Evolutionary conservation across 495 filamentous ascomycete genomes (phyloP).

Genomic region (Aspergillus mulundensis): DNA sequence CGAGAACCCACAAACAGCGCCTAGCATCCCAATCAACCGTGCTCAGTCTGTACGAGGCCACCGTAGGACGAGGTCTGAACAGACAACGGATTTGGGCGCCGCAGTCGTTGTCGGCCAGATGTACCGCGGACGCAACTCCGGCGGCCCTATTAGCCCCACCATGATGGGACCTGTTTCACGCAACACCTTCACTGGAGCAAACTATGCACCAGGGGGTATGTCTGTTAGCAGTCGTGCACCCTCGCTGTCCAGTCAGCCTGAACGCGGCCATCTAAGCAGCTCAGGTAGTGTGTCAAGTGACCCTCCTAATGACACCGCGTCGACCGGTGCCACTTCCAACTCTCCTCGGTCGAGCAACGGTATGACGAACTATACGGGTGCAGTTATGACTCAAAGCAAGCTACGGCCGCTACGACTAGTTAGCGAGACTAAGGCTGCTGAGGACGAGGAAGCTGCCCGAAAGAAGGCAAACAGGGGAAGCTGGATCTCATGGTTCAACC

Average conservation of each 20-base stretch:
- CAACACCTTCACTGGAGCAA: conserved; percentile 42
- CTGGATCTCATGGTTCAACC: conserved; percentile 60
- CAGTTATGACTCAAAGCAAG: conserved; percentile 69
- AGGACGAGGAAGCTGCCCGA: conserved; percentile 48
- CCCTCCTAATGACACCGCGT: conserved; percentile 48
- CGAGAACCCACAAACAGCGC: conserved; percentile 75
- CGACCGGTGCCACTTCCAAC: conserved; percentile 49
- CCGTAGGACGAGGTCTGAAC: conserved; percentile 68
- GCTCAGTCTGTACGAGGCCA: conserved; percentile 58
- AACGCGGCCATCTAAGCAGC: conserved; percentile 45
- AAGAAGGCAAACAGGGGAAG: conserved; percentile 58
- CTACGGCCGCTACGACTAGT: conserved; percentile 84
- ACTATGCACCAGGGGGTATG: conserved; percentile 40
- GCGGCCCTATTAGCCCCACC: conserved; percentile 51
- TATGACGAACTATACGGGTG: conserved; percentile 50
- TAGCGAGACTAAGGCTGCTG: conserved; percentile 40
- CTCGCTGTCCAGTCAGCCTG: conserved; percentile 43
- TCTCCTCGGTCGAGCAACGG: conserved; percentile 55
- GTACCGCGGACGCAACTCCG: conserved; percentile 67
- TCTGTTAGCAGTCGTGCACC: conserved; percentile 47
- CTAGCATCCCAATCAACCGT: conserved; percentile 72
- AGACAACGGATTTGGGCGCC: conserved; percentile 49
- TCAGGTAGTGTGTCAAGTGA: conserved; percentile 60
- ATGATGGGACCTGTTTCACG: conserved; percentile 42
- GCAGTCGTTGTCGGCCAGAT: conserved; percentile 78